Base-by-base conservation (phyloP, 768 basidiomycete species). In the Galerina sulciceps region DNA sequence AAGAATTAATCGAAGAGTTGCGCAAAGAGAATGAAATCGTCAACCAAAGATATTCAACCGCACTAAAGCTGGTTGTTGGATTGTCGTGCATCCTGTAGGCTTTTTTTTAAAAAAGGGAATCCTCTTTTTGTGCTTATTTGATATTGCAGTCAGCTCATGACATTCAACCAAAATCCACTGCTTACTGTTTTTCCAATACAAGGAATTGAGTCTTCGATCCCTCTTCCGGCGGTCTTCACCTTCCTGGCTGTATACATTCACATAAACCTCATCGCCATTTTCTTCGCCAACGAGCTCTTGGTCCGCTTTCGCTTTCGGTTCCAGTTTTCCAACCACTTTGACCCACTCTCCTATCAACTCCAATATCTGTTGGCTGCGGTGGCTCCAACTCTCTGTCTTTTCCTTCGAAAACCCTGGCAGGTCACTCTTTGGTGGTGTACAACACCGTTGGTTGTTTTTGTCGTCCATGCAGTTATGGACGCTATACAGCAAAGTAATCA, bases 361-460 rank as follows among this genome's bases (percentile, higher is more conserved):
- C 59, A 69, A 14, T 73, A 72, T 51, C 61, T 67, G 1, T 54
- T 73, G 13, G 79, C 84, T 4, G 75, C 79, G 20, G 75, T 86
- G 6, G 75, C 81, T 1, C 85, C 85, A 2, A 69, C 79, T 0
- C 61, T 86, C 34, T 81, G 80, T 10, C 46, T 86, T 36, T 79
- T 85, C 51, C 71, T 80, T 6, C 73, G 71, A 6, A 76, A 76
- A 47, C 69, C 80, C 10, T 87, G 85, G 84, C 83, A 84, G 62
- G 81, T 78, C 2, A 77, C 77, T 6, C 64, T 68, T 17, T 87
- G 85, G 85, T 86, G 84, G 82, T 76, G 75, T 46, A 61, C 79
- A 18, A 79, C 84, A 0, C 67, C 72, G 0, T 53, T 74, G 18
- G 55, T 85, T 15, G 76, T 84, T 1, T 80, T 72, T 41, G 67